Evolutionary conservation across 2,329 filamentous ascomycete species (phyloP).

Genomic region (Fusarium mexicanum): DNA sequence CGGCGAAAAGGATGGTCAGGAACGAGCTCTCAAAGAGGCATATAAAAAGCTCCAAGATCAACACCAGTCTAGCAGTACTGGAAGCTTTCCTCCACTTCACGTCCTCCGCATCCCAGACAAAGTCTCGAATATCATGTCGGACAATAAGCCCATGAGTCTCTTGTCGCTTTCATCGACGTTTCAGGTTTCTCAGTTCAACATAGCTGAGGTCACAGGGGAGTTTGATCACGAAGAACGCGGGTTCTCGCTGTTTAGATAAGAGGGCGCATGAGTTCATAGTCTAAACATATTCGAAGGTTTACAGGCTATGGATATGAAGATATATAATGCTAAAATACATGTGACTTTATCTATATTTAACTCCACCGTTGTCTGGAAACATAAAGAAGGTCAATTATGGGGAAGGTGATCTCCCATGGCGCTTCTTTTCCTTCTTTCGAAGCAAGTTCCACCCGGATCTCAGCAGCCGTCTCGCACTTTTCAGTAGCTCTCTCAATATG

Average conservation of each 20-base stretch:
- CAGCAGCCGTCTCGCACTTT: rapidly evolving
- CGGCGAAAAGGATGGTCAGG: not conserved
- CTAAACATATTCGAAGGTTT: no score
- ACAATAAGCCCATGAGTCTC: rapidly evolving
- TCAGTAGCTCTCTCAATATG: no score
- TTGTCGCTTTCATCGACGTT: rapidly evolving
- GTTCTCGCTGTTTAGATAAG: rapidly evolving
- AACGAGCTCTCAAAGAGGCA: not conserved
- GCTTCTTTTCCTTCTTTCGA: not conserved
- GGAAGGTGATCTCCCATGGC: not conserved
- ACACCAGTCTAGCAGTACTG: not conserved
- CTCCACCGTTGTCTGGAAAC: no score
- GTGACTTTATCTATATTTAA: not conserved
- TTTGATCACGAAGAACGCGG: not conserved
- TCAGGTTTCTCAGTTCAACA: not conserved
- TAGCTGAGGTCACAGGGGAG: rapidly evolving
- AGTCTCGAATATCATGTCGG: not conserved
- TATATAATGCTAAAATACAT: no score
- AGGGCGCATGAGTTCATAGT: no score
- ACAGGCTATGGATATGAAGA: no score
- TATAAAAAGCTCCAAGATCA: not conserved
- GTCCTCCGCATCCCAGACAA: not conserved
- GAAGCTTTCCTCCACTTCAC: rapidly evolving
- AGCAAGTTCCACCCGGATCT: not conserved
- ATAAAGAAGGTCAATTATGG: no score